phyloP scores from a whole-genome alignment of 805 yeast species.

The Starmerella tilneyi region DNA sequence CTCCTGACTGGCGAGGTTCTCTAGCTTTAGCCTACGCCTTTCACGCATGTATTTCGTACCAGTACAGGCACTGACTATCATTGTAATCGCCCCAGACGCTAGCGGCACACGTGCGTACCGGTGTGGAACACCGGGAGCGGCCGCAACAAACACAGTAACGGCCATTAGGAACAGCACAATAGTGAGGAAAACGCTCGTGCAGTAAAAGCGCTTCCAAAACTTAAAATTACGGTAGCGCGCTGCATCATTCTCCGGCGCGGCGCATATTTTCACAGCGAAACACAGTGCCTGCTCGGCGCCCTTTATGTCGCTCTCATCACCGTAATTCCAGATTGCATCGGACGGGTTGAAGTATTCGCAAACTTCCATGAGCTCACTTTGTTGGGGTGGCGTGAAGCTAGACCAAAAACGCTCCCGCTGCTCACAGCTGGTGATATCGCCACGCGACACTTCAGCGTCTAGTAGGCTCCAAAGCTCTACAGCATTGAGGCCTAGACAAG shows the following conservation, averaged over 20 bases:
- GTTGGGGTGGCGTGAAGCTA: too few species aligned
- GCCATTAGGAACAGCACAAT: not conserved
- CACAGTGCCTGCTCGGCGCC: not conserved
- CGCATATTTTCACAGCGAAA: not conserved
- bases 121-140: too few species aligned
- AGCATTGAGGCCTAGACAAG: too few species aligned
- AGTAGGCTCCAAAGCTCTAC: slow-evolving; percentile 1
- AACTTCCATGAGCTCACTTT: not conserved
- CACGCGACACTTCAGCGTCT: not conserved
- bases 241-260: not conserved
- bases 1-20: too few species aligned
- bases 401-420: not conserved
- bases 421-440: not conserved
- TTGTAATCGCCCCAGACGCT: too few species aligned
- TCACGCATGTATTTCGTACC: too few species aligned
- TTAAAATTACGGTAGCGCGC: not conserved
- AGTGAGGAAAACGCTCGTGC: not conserved
- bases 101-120: too few species aligned
- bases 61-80: too few species aligned
- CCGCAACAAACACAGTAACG: not conserved
- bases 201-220: not conserved
- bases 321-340: not conserved
- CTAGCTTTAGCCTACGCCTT: too few species aligned
- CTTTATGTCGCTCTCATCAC: not conserved
- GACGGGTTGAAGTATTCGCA: not conserved